Base-by-base conservation (phyloP, 805 yeast genomes). In the Candida caryicola region DNA sequence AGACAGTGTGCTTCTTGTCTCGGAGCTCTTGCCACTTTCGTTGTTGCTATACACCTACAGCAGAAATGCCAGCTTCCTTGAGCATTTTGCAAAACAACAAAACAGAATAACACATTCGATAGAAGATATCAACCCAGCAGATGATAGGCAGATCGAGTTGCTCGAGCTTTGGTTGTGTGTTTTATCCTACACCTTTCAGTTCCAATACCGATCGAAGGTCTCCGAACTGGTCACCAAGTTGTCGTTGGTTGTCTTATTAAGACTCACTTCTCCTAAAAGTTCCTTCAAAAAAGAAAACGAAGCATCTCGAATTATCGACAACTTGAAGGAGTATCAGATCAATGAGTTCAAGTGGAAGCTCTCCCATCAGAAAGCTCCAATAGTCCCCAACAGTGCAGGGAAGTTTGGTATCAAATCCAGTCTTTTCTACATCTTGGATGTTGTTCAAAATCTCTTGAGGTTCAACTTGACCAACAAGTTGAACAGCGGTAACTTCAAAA, bases 271-370 rank as follows among this genome's bases (percentile, higher is more conserved):
- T 3, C 30, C 21, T 33, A 14, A 16, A 29, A 5, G 18, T 4
- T 18, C 10, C 15, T 17, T 17, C 17, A 13, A 5, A 14, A 25
- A 35, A 18, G 36, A 38, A 12, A 35, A 27, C 23, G 13, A 33
- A 9, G 29, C 29, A 13, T 17, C 30, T 3, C 15, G 16, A 17
- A n/a, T 32, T 12, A 17, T 42, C 4, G 45, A 46, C 8, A 34
- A 42, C 7, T 29, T 49, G 3, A 43, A 43, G 16, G 18, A 49
- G 5, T 51, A 42, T 23, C 44, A 51, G 17, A 54, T 57, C 38
- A 58, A 69, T 35, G 73, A 68, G 39, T 57, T 56, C 50, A 58
- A 59, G 37, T 69, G 71, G 70, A 69, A 69, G 45, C 46, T 69
- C 29, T 64, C 70, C 25, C 75, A 66, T 40, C 74, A 69, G 37